Conservation (phyloP, 1,284 basidiomycete species). For the Takashimella koratensis region DNA sequence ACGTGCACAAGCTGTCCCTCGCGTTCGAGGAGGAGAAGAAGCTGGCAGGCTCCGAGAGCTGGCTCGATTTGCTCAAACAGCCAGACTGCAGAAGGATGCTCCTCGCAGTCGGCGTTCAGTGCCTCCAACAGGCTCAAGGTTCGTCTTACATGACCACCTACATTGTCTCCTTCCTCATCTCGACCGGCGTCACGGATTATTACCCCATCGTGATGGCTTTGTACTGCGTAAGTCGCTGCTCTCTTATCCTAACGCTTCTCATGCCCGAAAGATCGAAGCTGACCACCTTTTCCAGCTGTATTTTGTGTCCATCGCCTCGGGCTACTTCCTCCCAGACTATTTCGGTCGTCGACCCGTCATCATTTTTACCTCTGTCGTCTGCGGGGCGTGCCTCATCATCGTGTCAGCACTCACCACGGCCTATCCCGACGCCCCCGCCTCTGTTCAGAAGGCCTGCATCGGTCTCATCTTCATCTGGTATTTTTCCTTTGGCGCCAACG, state of each 20-base stretch:
- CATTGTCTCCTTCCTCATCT: slow-evolving; percentile 24
- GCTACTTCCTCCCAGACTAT: slow-evolving; percentile 21
- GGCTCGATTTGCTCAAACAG: slow-evolving; percentile 12
- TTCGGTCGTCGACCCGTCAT: slow-evolving; percentile 22
- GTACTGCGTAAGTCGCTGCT: slow-evolving; percentile 9
- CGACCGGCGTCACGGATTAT: slow-evolving; percentile 19
- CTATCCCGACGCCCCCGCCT: slow-evolving; percentile 6
- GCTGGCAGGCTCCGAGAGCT: slow-evolving; percentile 5
- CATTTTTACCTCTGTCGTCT: slow-evolving; percentile 13
- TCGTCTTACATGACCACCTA: slow-evolving; percentile 22
- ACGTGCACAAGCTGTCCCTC: slow-evolving; percentile 15
- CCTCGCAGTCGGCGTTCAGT: slow-evolving; percentile 23
- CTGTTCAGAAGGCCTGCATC: slow-evolving; percentile 20
- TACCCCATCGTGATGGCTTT: slow-evolving; percentile 24
- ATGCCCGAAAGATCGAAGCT: slow-evolving; percentile 2
- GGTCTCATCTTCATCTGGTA: slow-evolving; percentile 8
- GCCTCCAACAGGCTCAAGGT: slow-evolving; percentile 26
- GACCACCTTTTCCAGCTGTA: slow-evolving; percentile 14
- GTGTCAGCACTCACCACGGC: slow-evolving; percentile 19
- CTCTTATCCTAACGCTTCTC: too few relatives aligned
- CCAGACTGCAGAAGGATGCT: slow-evolving; percentile 18
- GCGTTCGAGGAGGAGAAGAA: slow-evolving; percentile 24
- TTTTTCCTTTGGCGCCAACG: slow-evolving; percentile 10
- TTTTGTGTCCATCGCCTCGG: too few relatives aligned
- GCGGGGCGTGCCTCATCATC: slow-evolving; percentile 16